These are phyloP conservation scores for Trichopus zeylanicus DNA, from an alignment of 116 monocot species.

Conservation along the genomic window DNA sequence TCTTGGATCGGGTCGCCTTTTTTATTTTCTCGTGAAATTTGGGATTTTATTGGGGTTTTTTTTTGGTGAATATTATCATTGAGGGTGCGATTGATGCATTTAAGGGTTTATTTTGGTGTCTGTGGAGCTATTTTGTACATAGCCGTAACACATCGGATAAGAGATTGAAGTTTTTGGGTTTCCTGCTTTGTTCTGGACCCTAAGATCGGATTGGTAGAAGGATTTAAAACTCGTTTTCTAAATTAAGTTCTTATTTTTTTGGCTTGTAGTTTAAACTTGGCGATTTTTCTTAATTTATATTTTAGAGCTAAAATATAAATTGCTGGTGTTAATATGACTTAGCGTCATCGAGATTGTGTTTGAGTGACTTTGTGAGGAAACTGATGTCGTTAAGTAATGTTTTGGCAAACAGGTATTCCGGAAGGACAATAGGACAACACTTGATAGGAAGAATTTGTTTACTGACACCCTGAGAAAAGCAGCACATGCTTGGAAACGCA, in stretches of 20 bases:
- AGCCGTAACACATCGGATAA: too few species aligned
- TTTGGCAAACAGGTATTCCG: conserved; percentile 51
- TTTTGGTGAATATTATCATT: background rate
- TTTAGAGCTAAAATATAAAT: too few species aligned
- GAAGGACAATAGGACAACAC: conserved; percentile 69
- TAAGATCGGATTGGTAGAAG: too few species aligned
- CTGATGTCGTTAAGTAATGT: background rate
- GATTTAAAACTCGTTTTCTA: too few species aligned
- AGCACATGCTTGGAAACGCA: conserved; percentile 70
- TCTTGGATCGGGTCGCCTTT: background rate
- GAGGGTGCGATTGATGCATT: background rate
- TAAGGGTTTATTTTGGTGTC: too few species aligned
- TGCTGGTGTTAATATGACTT: too few species aligned
- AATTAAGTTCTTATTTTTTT: too few species aligned
- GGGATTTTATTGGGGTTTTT: background rate
- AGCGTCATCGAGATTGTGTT: background rate
- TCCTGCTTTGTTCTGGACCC: background rate
- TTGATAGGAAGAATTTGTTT: conserved; percentile 76
- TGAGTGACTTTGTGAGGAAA: background rate
- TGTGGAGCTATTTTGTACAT: too few species aligned
- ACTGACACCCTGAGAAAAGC: conserved; percentile 79
- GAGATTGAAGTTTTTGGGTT: background rate
- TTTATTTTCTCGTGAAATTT: background rate
- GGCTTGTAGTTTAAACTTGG: too few species aligned
- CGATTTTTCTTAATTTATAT: too few species aligned